Percentiles rank a stretch among this genome's conserved stretches.
Conservation (phyloP, 2,329 filamentous ascomycete species). For the Fusarium globosum region DNA sequence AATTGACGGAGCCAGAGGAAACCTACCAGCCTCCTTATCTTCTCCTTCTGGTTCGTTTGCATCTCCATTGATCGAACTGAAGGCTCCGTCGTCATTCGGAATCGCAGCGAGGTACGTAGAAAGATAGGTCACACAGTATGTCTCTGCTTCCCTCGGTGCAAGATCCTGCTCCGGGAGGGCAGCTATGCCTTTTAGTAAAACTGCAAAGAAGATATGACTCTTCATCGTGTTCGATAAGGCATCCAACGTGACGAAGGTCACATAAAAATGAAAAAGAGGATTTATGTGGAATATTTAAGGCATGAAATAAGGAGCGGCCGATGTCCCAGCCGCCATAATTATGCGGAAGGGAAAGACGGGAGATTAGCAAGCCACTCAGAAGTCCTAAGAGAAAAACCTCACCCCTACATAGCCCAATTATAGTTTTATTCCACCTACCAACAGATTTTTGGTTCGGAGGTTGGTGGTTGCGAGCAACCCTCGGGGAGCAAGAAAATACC, state of each 20-base stretch:
- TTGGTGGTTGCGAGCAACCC: background rate
- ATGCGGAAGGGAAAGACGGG: no score
- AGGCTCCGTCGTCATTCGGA: accelerated
- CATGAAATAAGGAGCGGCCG: background rate
- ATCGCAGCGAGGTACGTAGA: background rate
- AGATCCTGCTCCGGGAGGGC: accelerated
- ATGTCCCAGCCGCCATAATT: background rate
- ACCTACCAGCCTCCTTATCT: background rate
- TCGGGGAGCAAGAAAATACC: background rate
- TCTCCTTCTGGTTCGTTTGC: accelerated
- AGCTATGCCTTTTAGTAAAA: accelerated
- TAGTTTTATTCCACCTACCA: background rate
- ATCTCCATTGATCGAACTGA: background rate
- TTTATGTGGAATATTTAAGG: background rate
- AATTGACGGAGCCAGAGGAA: accelerated
- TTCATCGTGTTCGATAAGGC: accelerated
- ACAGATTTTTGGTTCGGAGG: accelerated
- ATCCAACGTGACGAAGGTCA: background rate
- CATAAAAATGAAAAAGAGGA: accelerated
- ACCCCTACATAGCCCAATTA: background rate
- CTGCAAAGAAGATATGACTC: accelerated
- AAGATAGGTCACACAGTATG: background rate
- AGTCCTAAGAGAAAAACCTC: background rate
- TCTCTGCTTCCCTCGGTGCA: background rate
- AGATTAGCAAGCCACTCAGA: accelerated